Percentiles rank a stretch among this genome's conserved stretches.
Conservation (phyloP, 1,139 yeast species). For the Geotrichum cucujoidarum region DNA sequence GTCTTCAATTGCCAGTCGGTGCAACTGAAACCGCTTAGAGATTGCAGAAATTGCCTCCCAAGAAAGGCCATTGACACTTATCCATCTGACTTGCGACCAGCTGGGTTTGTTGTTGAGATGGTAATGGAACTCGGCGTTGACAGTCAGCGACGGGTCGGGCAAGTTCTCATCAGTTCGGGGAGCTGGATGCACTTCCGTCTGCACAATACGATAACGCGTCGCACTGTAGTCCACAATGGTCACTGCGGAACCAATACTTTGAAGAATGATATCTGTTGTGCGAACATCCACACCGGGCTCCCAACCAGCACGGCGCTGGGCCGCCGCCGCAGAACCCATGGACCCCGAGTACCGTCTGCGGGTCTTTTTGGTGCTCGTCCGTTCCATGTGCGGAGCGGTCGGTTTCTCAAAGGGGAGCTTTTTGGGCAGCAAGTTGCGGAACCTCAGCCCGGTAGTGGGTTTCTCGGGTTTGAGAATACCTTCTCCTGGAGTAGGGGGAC, state of each 20-base stretch:
- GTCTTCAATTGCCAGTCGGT: constrained; percentile 51
- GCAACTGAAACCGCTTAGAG: constrained; percentile 41
- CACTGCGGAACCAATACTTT: constrained; percentile 45
- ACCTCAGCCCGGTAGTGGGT: background rate
- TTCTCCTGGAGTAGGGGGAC: no score
- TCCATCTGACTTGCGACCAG: constrained; percentile 52
- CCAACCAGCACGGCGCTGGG: constrained; percentile 41
- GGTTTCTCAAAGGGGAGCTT: background rate
- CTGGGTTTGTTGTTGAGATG: constrained; percentile 37
- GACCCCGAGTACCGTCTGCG: constrained; percentile 23
- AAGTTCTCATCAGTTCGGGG: constrained; percentile 11
- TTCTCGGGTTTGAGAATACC: background rate
- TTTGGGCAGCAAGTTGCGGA: background rate
- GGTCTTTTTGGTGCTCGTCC: constrained; percentile 5
- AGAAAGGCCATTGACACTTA: constrained; percentile 52
- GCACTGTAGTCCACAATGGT: constrained; percentile 47
- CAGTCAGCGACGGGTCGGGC: constrained; percentile 16
- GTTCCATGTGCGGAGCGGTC: background rate
- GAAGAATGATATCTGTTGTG: constrained; percentile 46
- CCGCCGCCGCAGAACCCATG: constrained; percentile 23
- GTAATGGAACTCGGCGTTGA: constrained; percentile 24
- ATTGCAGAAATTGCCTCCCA: constrained; percentile 50
- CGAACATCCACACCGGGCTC: constrained; percentile 53
- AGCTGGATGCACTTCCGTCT: constrained; percentile 29
- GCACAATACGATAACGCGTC: constrained; percentile 41